Evolutionary conservation across 371 early-diverging fungal species (phyloP).

Genomic region (Sporodiniella umbellata): DNA sequence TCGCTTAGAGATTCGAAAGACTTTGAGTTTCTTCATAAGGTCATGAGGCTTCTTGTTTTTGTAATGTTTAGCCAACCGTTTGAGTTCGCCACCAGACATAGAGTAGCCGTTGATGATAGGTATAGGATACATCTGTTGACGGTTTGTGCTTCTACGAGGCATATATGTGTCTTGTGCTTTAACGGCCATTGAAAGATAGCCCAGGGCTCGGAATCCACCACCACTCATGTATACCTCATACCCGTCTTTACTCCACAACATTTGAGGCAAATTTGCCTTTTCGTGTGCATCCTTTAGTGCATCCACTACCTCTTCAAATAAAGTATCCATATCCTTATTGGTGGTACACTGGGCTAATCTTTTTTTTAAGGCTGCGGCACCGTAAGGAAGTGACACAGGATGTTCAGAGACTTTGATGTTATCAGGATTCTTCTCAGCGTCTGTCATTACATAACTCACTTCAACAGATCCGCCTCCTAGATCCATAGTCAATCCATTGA

Average conservation of each 20-base stretch:
- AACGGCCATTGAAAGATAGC: slow-evolving; percentile 56
- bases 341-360: slow-evolving; percentile 29
- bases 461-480: slow-evolving; percentile 65
- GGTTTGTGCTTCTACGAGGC: slow-evolving; percentile 10
- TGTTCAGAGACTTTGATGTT: slow-evolving; percentile 33
- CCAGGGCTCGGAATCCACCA: slow-evolving; percentile 59
- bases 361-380: slow-evolving; percentile 54
- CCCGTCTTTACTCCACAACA: slow-evolving; percentile 34
- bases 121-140: slow-evolving; percentile 46
- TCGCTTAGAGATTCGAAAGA: slow-evolving; percentile 58
- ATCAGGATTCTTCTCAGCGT: not conserved
- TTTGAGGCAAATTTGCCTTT: slow-evolving; percentile 32
- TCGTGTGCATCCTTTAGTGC: slow-evolving; percentile 21
- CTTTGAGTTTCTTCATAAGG: slow-evolving; percentile 31
- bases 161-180: slow-evolving; percentile 7
- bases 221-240: slow-evolving; percentile 58
- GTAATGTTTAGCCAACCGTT: slow-evolving; percentile 31
- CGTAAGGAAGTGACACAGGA: slow-evolving; percentile 64
- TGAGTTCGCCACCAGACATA: slow-evolving; percentile 38
- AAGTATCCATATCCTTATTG: slow-evolving; percentile 23
- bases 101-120: slow-evolving; percentile 62
- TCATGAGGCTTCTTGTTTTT: slow-evolving; percentile 27
- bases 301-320: slow-evolving; percentile 42
- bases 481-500: slow-evolving; percentile 62
- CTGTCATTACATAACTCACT: slow-evolving; percentile 54